Evolutionary conservation across 176 grass and related monocot species (phyloP), one percentile per base, ranked within the genome.

Genomic region (Triticum monococcum): DNA sequence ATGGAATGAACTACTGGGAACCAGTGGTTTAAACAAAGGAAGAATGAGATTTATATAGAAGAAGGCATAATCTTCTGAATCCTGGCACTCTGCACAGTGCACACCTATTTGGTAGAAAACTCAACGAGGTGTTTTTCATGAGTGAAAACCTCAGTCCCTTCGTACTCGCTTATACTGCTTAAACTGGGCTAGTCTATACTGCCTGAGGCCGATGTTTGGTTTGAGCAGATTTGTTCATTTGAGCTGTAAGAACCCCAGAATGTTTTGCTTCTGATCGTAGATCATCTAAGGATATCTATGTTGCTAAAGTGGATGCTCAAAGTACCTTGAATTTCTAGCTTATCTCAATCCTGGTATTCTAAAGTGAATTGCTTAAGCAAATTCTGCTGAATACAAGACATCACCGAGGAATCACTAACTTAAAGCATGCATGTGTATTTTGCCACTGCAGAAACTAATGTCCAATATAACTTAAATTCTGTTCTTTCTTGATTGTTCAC

Each of bases 401-500:
- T 10, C 26, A 72, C 52, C 70, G 13, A 22, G 7, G 87, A 78
- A 75, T 54, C 75, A 35, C 41, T 91, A 64, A 57, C 64, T 78
- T 35, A 64, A 20, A 68, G 28, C 10, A 57, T 86, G 60, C 38
- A 80, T 46, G 36, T 11, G 7, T 62, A 69, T 81, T 88, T 64
- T 68, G 31, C 63, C 37, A 16, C 68, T 88, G 16, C 17, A 4
- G 40, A 69, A 60, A 65, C 57, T 11, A 84, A 80, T 76, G 22
- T 46, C 25, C 64, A 7, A 11, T 64, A 5, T 32, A 61, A 72
- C 5, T 59, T 18, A 20, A 20, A 83, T 57, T 88, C 30, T 68
- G 68, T 91, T 69, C 28, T 68, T 68, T 91, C 9, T 82, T 85
- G 38, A 40, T 75, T 79, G 26, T 78, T 85, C 68, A 78, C 76